Percentiles rank a stretch among this genome's conserved stretches.
Evolutionary conservation across 306 rosid genomes (phyloP).

Genomic region (Senna tora): DNA sequence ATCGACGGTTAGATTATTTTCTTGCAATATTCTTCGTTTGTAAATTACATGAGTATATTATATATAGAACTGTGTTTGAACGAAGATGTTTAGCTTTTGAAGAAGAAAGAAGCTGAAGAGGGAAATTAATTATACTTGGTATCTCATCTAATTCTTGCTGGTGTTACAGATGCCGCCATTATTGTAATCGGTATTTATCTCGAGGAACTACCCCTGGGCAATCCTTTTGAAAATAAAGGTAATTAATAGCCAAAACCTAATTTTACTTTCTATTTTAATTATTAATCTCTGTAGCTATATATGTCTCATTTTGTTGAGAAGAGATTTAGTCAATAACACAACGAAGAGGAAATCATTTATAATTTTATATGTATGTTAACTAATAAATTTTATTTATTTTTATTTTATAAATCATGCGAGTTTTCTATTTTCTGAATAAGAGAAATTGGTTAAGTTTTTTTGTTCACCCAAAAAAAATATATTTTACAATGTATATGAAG

Average conservation of each 20-base stretch:
- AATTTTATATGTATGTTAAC: no score
- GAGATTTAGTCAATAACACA: not conserved
- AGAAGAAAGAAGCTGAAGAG: not conserved
- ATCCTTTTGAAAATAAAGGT: not conserved
- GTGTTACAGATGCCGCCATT: not conserved
- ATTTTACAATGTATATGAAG: no score
- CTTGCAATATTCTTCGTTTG: no score
- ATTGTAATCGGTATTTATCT: not conserved
- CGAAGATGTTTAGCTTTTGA: no score
- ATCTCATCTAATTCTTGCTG: not conserved
- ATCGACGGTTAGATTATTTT: not conserved
- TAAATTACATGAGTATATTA: not conserved
- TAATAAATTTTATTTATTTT: no score
- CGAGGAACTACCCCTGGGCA: not conserved
- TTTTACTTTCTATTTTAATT: not conserved
- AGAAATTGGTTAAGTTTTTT: no score
- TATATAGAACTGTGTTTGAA: no score
- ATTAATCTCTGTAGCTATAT: not conserved
- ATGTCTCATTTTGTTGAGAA: not conserved
- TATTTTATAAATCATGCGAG: no score
- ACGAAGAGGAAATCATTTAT: no score
- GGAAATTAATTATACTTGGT: not conserved
- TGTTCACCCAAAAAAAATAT: no score
- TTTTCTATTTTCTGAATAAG: no score
- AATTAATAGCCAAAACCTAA: not conserved